Percentiles rank a stretch among this genome's conserved stretches.
Evolutionary conservation across 352 stramenopile genomes (phyloP).

Genomic region (Aphanomyces stellatus): DNA sequence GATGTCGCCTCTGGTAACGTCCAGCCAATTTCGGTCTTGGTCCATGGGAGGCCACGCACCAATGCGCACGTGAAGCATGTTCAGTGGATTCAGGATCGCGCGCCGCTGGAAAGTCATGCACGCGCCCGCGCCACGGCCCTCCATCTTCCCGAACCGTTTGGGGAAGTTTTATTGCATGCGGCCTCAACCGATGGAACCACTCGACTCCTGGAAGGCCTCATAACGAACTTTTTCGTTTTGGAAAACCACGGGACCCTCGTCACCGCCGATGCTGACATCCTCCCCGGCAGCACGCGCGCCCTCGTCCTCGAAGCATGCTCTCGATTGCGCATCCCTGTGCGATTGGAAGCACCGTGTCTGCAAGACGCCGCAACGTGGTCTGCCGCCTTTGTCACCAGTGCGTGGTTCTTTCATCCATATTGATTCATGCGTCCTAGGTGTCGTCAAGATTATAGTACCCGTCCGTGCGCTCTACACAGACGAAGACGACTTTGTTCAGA

Average conservation of each 20-base stretch:
- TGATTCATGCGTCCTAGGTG: background rate
- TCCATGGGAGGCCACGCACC: slow-evolving; percentile 35
- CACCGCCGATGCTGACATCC: slow-evolving; percentile 37
- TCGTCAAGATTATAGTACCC: slow-evolving; percentile 11
- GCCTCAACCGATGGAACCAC: background rate
- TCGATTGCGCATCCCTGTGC: slow-evolving; percentile 45
- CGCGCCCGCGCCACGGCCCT: slow-evolving; percentile 21
- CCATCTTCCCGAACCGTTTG: slow-evolving; percentile 24
- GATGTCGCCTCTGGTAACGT: background rate
- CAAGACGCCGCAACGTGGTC: slow-evolving; percentile 45
- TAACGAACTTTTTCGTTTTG: slow-evolving; percentile 78
- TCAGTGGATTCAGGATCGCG: slow-evolving; percentile 52
- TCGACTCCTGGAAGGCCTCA: slow-evolving; percentile 57
- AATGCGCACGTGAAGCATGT: slow-evolving; percentile 61
- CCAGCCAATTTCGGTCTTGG: slow-evolving; percentile 31
- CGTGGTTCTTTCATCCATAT: background rate
- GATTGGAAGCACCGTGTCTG: slow-evolving; percentile 41
- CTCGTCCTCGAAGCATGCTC: slow-evolving; percentile 51
- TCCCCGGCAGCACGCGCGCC: slow-evolving; percentile 51
- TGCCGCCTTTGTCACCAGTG: slow-evolving; percentile 70
- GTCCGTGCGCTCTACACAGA: background rate
- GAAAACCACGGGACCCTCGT: slow-evolving; percentile 38
- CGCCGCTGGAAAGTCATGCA: slow-evolving; percentile 35
- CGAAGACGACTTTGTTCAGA: background rate
- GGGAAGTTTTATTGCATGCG: slow-evolving; percentile 50